These are phyloP conservation scores for Monoraphidium neglectum DNA, from an alignment of 139 green algal species.

Conservation along the genomic window DNA sequence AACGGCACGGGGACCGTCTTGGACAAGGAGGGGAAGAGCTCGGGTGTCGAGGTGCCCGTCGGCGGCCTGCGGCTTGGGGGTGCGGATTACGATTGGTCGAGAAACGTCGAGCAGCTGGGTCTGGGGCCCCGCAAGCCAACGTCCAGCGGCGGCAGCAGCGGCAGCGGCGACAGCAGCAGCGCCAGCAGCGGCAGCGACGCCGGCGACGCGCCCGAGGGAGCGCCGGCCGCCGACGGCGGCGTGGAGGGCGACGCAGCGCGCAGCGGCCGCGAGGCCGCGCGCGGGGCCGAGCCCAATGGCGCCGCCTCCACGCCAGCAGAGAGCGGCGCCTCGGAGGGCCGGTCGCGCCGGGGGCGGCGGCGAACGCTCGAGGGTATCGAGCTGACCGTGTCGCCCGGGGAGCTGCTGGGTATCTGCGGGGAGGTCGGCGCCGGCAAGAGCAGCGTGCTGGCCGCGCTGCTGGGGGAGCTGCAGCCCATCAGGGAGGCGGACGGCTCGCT, in stretches of 20 bases:
- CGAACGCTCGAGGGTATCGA: conserved; percentile 52
- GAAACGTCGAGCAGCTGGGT: conserved; percentile 19
- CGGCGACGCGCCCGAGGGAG: not conserved
- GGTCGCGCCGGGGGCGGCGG: not conserved
- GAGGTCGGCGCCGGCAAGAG: conserved; percentile 70
- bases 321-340: not conserved
- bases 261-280: not conserved
- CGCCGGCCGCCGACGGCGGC: too few species aligned
- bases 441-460: conserved; percentile 73
- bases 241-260: too few species aligned
- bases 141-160: not conserved
- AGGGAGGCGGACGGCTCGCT: conserved; percentile 1
- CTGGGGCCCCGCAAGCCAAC: too few species aligned
- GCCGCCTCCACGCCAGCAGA: conserved; percentile 1
- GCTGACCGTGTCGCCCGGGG: conserved; percentile 46
- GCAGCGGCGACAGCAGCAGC: not conserved
- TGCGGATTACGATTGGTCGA: conserved; percentile 66
- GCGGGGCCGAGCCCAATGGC: not conserved
- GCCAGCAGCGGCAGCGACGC: not conserved
- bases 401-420: conserved; percentile 77
- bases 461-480: conserved; percentile 78
- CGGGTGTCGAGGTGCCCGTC: not conserved
- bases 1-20: too few species aligned
- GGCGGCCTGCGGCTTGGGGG: conserved; percentile 49
- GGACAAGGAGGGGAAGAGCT: too few species aligned